Evolutionary conservation across 2,329 filamentous ascomycete genomes (phyloP), one percentile per base, ranked within the genome.

Genomic region (Botrytis cinerea): DNA sequence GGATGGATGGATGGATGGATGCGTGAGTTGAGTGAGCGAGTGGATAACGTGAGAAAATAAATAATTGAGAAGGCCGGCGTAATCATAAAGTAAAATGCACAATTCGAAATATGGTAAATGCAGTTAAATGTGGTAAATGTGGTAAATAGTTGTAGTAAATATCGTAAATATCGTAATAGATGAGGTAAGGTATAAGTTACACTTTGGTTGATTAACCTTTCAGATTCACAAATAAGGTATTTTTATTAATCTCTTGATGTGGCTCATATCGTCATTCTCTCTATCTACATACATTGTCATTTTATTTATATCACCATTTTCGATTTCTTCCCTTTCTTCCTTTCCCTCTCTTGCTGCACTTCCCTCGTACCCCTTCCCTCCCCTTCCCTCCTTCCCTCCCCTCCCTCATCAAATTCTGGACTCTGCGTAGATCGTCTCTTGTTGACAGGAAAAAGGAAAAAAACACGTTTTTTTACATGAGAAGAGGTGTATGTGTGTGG

Each of bases 21-120:
- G 43, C 43, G 43, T 45, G n/a, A 57, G 51, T 28, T 18, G 51
- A 57, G n/a, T 57, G 51, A 45, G 9, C 14, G 43, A 32, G 51
- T 57, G 51, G 51, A 69, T 35, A 59, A 54, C 4, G 18, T 16
- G 38, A 46, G 43, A 66, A 66, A 66, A 66, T 28, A 57, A 57
- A 66, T 22, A 45, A 64, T 46, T 46, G 28, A 66, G 25, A 66
- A 46, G 66, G 46, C 48, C 48, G 66, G 66, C 48, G 59, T 61
- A 61, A 10, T 8, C 10, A 40, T 54, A 16, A 40, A 22, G 51
- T 57, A 57, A 61, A 38, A 61, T 40, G 0, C 12, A 40, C 9
- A 25, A 38, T 61, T 22, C 4, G n/a, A n/a, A 51, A 51, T 51
- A 51, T n/a, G 4, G 46, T 48, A 4, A 48, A 38, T 38, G 5